Evolutionary conservation across 2,329 filamentous ascomycete species (phyloP).

Genomic region (Talaromyces amestolkiae): DNA sequence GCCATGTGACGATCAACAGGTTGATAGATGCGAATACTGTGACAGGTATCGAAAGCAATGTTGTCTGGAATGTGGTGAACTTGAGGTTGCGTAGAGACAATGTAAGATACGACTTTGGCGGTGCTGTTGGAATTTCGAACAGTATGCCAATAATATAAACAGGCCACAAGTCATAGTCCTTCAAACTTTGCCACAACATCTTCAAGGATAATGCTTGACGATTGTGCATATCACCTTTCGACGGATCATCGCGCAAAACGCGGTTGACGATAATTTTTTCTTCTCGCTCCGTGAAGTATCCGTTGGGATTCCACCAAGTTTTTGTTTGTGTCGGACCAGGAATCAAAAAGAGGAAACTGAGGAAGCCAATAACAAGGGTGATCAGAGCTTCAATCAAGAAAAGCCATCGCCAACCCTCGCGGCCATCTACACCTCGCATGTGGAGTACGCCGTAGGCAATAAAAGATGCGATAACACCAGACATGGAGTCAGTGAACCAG

Average conservation of each 20-base stretch:
- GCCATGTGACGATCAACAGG: conserved; percentile 54
- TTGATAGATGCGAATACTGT: conserved; percentile 57
- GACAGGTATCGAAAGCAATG: conserved; percentile 62
- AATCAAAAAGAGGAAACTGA: conserved; percentile 45
- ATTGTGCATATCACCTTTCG: conserved; percentile 58
- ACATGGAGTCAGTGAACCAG: conserved; percentile 46
- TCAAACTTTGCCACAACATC: conserved; percentile 50
- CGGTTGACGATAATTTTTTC: conserved; percentile 67
- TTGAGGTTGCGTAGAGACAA: conserved; percentile 51
- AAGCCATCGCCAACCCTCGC: conserved; percentile 50
- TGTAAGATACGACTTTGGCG: conserved; percentile 40
- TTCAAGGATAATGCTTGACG: conserved; percentile 47
- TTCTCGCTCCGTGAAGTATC: conserved; percentile 43
- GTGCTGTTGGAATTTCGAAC: conserved; percentile 42
- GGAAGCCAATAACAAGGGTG: conserved; percentile 44
- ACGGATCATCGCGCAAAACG: conserved; percentile 52
- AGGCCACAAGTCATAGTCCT: conserved; percentile 54
- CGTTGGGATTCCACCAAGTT: conserved; percentile 58
- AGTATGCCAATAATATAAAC: conserved; percentile 37
- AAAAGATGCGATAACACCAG: conserved; percentile 45
- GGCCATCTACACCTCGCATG: conserved; percentile 39
- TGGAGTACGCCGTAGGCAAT: conserved; percentile 35
- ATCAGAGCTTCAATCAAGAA: conserved; percentile 49
- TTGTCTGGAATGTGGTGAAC: conserved; percentile 59
- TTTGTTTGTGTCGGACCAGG: conserved; percentile 45